Evolutionary conservation across 495 filamentous ascomycete species (phyloP), one percentile per base, ranked within the genome.

Genomic region (Hypoxylon perforatum): DNA sequence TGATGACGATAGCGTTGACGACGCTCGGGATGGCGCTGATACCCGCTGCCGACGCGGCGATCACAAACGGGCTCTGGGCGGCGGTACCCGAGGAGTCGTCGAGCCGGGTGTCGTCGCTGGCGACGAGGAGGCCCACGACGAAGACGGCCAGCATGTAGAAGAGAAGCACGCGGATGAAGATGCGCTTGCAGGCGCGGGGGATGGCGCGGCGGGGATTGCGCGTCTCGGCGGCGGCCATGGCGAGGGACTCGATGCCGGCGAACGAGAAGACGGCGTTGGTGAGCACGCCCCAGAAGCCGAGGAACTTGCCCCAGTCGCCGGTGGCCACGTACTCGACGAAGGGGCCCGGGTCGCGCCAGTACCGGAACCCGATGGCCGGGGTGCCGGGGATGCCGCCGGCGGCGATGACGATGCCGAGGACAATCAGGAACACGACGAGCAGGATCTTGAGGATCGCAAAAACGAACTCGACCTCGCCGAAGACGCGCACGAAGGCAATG

Each of bases 61-160:
- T 83, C 0, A 91, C 90, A 62, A 92, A 91, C 4, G 91, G 91
- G n/a, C 83, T 91, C 47, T 86, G 88, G 23, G 86, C 84, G 53
- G 85, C 67, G 57, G 64, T 73, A 75, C 78, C 65, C 70, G 82
- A 67, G 73, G 81, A 75, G 4, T 81, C 76, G 38, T 87, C 84
- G 47, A 91, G 81, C 35, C 80, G 86, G 0, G 84, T 80, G 45
- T 84, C 81, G 60, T 86, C 81, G 52, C 82, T 85, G 0, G 87
- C 83, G 0, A 94, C 85, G n/a, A 92, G 79, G 61, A 93, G 72
- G n/a, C 88, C 88, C 67, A 75, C 81, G 62, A 88, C 78, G 14
- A 90, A 67, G 5, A 85, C 79, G 45, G 83, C 82, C n/a, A 87
- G 65, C 44, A 89, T 78, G 71, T 91, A 90, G 61, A 90, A 87